Percentiles rank a stretch among this genome's conserved stretches.
phyloP scores from a whole-genome alignment of 306 rosid species.

The Corylus avellana region DNA sequence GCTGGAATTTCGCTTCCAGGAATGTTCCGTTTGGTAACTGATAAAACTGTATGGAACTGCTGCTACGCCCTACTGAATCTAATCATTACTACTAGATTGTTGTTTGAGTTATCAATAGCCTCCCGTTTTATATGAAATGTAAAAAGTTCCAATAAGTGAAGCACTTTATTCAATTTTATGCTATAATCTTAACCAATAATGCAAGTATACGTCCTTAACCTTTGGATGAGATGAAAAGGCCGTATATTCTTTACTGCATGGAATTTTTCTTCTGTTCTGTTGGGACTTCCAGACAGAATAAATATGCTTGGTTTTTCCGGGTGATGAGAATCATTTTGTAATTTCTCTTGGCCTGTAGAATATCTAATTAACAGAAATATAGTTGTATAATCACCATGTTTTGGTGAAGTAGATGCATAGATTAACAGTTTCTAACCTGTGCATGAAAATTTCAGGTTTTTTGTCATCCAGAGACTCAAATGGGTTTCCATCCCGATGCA shows the following conservation, averaged over 20 bases:
- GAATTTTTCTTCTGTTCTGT: not conserved
- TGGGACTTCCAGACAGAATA: not conserved
- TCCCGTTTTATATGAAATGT: not conserved
- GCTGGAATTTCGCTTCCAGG: slow-evolving; percentile 93
- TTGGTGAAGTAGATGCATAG: slow-evolving; percentile 4
- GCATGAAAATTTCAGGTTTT: slow-evolving; percentile 53
- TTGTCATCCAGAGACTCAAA: slow-evolving; percentile 86
- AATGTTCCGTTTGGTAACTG: slow-evolving; percentile 82
- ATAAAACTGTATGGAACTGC: slow-evolving; percentile 75
- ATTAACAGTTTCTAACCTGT: slow-evolving; percentile 10
- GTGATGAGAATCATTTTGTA: not conserved
- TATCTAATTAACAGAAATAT: not conserved
- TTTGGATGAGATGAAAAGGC: slow-evolving; percentile 7
- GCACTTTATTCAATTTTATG: not conserved
- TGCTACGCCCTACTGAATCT: slow-evolving; percentile 3
- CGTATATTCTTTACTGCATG: not conserved
- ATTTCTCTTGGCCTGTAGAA: not conserved
- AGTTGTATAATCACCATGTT: not conserved
- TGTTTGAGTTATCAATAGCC: not conserved
- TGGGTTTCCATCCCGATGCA: slow-evolving; percentile 97
- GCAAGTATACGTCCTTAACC: not conserved
- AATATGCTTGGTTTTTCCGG: not conserved
- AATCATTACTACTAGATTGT: slow-evolving; percentile 1
- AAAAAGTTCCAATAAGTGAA: not conserved
- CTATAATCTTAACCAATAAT: not conserved